Base-by-base conservation (phyloP, 345 rosid genomes). In the Linum usitatissimum region DNA sequence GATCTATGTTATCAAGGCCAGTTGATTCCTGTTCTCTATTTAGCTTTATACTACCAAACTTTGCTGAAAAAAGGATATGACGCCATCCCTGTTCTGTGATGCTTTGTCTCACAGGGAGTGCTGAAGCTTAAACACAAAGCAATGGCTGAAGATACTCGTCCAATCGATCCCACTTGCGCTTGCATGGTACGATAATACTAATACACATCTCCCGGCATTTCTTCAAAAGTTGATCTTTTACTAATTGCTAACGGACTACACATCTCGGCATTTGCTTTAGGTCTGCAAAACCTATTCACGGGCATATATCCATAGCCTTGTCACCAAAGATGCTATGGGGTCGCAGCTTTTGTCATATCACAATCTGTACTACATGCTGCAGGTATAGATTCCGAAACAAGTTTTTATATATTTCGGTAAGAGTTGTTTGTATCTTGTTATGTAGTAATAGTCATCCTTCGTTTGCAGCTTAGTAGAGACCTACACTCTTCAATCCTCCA, bases 301-400 rank as follows among this genome's bases (percentile, higher is more conserved):
- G 75, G 91, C 91, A 58, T 85, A 87, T 67, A 74, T 87, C 30
- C 95, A 83, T 76, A 77, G 77, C 68, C 81, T 87, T 55, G 95
- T 85, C 15, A 76, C 91, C 3, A 87, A 85, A 68, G 91, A 87
- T 66, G 82, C 89, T 2, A 87, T 85, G 91, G 95, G 95, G 48
- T 85, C 95, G 30, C 91, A 85, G 72, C 95, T 87, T 76, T 68
- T 87, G 30, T 87, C 91, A 18, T 85, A 83, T 66, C 91, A 87
- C 67, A 87, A 87, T 79, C 67, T 87, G 69, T 71, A 85, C 68
- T 81, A 81, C 76, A 85, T 87, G 88, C 61, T 82, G 84, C 71
- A 76, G 88, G 85, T 82, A n/a, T n/a, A 70, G 15, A 30, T 45
- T 9, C 51, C 15, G 51, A 15, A 18, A 30, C 1, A 51, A 39